These are phyloP conservation scores for Anthracocystis walkeri DNA, from an alignment of 1,284 basidiomycete species.

Conservation along the genomic window DNA sequence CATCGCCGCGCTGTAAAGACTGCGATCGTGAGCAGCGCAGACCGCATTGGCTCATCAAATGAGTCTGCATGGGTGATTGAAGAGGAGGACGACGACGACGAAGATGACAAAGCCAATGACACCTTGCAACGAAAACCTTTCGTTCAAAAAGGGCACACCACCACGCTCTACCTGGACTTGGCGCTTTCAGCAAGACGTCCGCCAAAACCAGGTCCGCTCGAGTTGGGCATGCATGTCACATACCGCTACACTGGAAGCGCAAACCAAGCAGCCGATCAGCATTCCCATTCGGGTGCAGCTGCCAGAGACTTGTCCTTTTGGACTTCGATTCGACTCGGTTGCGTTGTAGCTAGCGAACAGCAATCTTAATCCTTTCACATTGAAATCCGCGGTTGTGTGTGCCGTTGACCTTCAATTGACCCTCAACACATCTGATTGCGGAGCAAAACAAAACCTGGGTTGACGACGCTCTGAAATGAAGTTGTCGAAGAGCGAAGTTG, in stretches of 20 bases:
- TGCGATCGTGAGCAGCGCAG: conserved; percentile 4
- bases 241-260: conserved; percentile 37
- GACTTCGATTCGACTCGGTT: conserved; percentile 31
- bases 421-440: no score
- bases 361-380: background rate
- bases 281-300: background rate
- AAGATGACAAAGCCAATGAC: conserved; percentile 11
- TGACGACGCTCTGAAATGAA: no score
- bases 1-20: conserved; percentile 26
- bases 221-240: conserved; percentile 53
- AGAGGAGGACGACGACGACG: conserved; percentile 27
- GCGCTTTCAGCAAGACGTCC: conserved; percentile 21
- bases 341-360: conserved; percentile 9
- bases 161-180: conserved; percentile 35
- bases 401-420: no score
- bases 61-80: conserved; percentile 23
- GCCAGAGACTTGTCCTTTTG: conserved; percentile 37
- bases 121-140: conserved; percentile 23
- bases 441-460: no score
- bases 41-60: background rate
- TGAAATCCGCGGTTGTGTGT: no score
- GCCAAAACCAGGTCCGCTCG: conserved; percentile 19
- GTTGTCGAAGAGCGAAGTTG: no score
- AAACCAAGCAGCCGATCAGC: background rate
- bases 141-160: conserved; percentile 42